Conservation (phyloP, 2,329 filamentous ascomycete genomes). For the Aspergillus fischeri region DNA sequence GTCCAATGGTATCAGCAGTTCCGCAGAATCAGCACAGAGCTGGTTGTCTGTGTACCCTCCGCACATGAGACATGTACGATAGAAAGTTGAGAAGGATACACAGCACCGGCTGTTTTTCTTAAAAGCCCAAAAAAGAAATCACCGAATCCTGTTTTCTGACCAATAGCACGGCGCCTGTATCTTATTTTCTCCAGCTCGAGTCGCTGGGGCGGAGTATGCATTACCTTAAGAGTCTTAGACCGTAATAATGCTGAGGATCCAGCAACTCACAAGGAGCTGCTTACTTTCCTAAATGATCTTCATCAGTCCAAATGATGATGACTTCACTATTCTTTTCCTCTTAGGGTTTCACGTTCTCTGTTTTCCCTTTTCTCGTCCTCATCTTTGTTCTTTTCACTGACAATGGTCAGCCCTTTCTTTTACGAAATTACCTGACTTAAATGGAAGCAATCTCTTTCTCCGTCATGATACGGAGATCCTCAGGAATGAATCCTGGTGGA, state of each 20-base stretch:
- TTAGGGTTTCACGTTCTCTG: neutral
- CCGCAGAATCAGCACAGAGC: neutral
- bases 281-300: neutral
- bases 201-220: neutral
- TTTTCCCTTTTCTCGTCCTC: neutral
- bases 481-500: neutral
- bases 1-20: slow-evolving; percentile 1
- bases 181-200: neutral
- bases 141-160: neutral
- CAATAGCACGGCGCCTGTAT: neutral
- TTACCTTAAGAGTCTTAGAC: neutral
- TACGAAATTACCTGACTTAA: neutral
- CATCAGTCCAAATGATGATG: neutral
- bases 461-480: neutral
- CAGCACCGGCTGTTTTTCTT: neutral
- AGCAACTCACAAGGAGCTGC: neutral
- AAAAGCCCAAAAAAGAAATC: neutral
- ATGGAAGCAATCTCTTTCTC: neutral
- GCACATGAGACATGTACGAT: slow-evolving; percentile 2
- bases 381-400: neutral
- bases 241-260: neutral
- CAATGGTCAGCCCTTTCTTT: neutral
- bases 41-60: slow-evolving; percentile 1
- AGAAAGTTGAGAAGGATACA: neutral
- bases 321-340: slow-evolving; percentile 1